Base-by-base conservation (phyloP, 1,284 basidiomycete genomes). In the Lentinus polychrous region DNA sequence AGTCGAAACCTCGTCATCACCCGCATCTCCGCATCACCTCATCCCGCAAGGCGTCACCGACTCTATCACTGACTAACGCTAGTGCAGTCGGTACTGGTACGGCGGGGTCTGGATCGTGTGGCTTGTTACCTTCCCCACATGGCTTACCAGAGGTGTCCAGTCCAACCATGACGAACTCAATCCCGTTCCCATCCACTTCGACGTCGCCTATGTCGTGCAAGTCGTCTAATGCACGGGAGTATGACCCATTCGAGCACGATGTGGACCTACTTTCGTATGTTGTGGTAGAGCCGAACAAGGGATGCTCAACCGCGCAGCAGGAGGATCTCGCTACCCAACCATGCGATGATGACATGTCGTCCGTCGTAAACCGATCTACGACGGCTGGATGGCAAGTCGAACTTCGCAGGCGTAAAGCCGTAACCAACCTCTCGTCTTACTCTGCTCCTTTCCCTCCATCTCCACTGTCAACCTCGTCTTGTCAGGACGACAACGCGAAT, bases 171-270 rank as follows among this genome's bases (percentile, higher is more conserved):
- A 27, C 49, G 8, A 60, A 49, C 42, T 54, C 51, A 18, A 55
- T 64, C 31, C 59, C 61, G 17, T 64, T 64, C 46, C 62, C 62
- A 8, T 62, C 61, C 27, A 54, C 58, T 8, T 60, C 62, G 17
- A 60, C 61, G 24, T 53, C 17, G 3, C 22, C 31, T 4, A n/a
- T n/a, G 12, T 34, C 32, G n/a, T 36, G 27, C 10, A 27, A 27
- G 4, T 5, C 27, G 4, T 27, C 27, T 27, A 27, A 10, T 27
- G 27, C 44, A 12, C 17, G 18, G 4, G 34, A 23, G 8, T 11
- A 32, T 15, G 36, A 20, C 8, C 37, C 24, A 17, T 10, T 24
- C 22, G 44, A 27, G 12, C 10, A 14, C 11, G 44, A 36, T 18
- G 18, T 17, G 3, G 27, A 18, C 20, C 24, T 14, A 12, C 17